Percentiles rank a stretch among this genome's conserved stretches.
Evolutionary conservation across 352 stramenopile genomes (phyloP).

Genomic region (Pythium diclinum): DNA sequence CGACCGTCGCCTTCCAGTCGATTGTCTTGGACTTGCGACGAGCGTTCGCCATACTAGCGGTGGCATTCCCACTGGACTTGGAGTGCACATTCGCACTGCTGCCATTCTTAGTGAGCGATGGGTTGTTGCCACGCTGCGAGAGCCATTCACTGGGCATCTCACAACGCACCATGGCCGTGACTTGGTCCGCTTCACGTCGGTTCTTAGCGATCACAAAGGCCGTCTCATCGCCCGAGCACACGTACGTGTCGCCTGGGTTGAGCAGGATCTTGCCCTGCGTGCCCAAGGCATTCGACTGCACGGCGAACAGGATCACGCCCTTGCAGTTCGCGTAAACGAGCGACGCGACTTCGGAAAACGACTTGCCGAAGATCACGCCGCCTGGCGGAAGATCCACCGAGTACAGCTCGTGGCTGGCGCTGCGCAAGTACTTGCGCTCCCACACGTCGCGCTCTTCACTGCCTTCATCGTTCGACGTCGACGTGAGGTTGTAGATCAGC

Average conservation of each 20-base stretch:
- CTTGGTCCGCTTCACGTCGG: slow-evolving; percentile 43
- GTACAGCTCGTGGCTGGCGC: slow-evolving; percentile 79
- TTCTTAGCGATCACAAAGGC: slow-evolving; percentile 78
- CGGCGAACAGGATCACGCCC: slow-evolving; percentile 76
- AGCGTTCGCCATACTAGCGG: background rate
- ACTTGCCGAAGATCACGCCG: slow-evolving; percentile 54
- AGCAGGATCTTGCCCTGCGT: slow-evolving; percentile 50
- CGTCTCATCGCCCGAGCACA: slow-evolving; percentile 58
- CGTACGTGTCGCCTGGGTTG: slow-evolving; percentile 79
- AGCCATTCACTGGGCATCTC: slow-evolving; percentile 28
- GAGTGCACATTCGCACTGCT: background rate
- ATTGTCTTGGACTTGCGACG: slow-evolving; percentile 34
- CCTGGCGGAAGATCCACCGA: slow-evolving; percentile 59
- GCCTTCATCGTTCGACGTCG: slow-evolving; percentile 66
- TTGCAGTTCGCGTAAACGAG: slow-evolving; percentile 73
- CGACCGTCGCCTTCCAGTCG: slow-evolving; percentile 30
- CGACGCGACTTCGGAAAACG: slow-evolving; percentile 76
- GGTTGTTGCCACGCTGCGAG: slow-evolving; percentile 21
- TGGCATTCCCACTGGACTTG: background rate
- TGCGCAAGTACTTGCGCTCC: slow-evolving; percentile 71
- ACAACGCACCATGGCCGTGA: slow-evolving; percentile 28
- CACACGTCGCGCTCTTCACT: slow-evolving; percentile 34
- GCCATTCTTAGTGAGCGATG: slow-evolving; percentile 17
- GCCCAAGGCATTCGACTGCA: slow-evolving; percentile 33
- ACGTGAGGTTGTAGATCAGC: slow-evolving; percentile 86